Evolutionary conservation across 2,329 filamentous ascomycete species (phyloP).

Genomic region (Aspergillus intermedius): DNA sequence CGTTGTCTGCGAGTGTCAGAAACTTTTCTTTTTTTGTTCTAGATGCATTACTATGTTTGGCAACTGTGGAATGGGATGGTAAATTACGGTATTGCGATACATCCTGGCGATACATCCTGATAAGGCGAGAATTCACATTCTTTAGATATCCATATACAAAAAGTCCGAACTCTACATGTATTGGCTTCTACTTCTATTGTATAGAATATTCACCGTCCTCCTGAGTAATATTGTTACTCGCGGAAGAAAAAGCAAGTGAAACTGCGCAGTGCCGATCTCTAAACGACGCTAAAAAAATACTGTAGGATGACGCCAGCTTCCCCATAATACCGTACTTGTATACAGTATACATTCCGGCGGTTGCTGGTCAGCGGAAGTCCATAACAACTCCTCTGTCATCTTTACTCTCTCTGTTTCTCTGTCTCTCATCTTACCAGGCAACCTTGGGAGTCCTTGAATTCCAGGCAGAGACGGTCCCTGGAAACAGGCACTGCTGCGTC

Average conservation of each 20-base stretch:
- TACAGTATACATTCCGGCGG: not conserved
- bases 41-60: not conserved
- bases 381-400: not conserved
- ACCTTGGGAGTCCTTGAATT: not conserved
- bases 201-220: no score
- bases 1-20: no score
- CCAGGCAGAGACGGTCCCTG: not conserved
- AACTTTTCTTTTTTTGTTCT: no score
- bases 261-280: no score
- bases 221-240: no score
- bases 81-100: no score
- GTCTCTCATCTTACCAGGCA: not conserved
- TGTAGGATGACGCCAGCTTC: not conserved
- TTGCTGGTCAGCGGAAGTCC: not conserved
- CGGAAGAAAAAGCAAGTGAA: no score
- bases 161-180: no score
- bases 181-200: no score
- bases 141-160: no score
- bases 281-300: not conserved
- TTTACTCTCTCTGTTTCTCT: not conserved
- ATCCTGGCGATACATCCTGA: no score
- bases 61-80: not conserved
- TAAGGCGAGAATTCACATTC: no score
- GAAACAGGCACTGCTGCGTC: not conserved
- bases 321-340: not conserved